phyloP scores from a whole-genome alignment of 768 basidiomycete species.

The Clavaria fumosa region DNA sequence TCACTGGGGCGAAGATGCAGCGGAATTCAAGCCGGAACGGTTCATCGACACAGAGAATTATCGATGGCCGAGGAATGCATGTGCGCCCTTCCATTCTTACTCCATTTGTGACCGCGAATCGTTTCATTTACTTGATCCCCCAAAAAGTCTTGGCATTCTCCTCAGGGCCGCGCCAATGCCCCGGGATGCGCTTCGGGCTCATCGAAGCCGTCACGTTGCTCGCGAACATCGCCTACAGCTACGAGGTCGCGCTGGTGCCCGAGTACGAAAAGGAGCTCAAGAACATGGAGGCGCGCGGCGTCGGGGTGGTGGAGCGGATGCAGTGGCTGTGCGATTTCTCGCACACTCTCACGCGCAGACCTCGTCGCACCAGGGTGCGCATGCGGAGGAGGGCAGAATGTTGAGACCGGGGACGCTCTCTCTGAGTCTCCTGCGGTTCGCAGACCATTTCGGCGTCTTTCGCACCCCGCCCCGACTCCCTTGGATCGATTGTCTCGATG shows the following conservation, averaged over 20 bases:
- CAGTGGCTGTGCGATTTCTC: not conserved
- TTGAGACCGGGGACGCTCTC: no score
- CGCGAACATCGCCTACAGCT: slow-evolving; percentile 27
- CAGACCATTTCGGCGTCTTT: no score
- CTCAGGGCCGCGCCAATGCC: slow-evolving; percentile 28
- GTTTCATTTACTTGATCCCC: not conserved
- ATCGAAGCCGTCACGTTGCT: slow-evolving; percentile 28
- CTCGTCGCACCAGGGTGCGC: not conserved
- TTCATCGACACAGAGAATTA: slow-evolving; percentile 36
- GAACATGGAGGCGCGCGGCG: not conserved
- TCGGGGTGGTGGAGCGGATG: not conserved
- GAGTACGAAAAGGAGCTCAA: slow-evolving; percentile 8
- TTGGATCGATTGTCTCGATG: no score
- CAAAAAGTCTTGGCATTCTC: slow-evolving; percentile 27
- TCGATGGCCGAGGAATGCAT: slow-evolving; percentile 36
- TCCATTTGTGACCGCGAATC: no score
- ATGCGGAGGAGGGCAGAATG: not conserved
- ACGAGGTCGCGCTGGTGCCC: slow-evolving; percentile 25
- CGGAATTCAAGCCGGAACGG: slow-evolving; percentile 31
- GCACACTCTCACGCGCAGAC: not conserved
- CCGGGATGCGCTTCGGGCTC: slow-evolving; percentile 34
- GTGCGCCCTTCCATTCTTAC: slow-evolving; percentile 15
- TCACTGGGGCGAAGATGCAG: slow-evolving; percentile 32
- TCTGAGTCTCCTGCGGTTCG: no score
- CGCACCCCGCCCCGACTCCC: no score